phyloP scores from a whole-genome alignment of 768 basidiomycete species.

The Clitopilus hobsonii region DNA sequence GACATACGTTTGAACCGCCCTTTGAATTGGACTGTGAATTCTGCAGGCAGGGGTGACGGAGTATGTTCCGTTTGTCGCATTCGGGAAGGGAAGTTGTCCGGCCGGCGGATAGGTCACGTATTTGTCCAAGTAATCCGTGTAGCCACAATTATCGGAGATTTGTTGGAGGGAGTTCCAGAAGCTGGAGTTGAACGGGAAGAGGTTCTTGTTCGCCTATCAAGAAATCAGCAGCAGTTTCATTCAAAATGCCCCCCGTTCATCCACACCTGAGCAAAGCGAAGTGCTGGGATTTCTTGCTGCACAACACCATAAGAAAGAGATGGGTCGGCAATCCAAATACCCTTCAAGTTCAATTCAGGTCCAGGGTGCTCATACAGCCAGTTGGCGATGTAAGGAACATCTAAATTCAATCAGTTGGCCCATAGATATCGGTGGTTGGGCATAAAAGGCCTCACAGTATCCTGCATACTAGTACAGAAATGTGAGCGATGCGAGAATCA shows the following conservation, averaged over 20 bases:
- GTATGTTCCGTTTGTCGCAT: slow-evolving; percentile 37
- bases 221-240: not conserved
- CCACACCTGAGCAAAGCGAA: slow-evolving; percentile 46
- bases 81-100: slow-evolving; percentile 58
- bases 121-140: slow-evolving; percentile 54
- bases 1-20: slow-evolving; percentile 41
- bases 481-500: not conserved
- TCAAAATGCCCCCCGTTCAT: not conserved
- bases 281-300: slow-evolving; percentile 62
- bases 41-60: slow-evolving; percentile 34
- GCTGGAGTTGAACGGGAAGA: slow-evolving; percentile 56
- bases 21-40: slow-evolving; percentile 44
- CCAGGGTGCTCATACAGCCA: slow-evolving; percentile 65
- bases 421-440: not conserved
- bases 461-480: slow-evolving; percentile 55
- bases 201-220: slow-evolving; percentile 52
- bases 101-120: slow-evolving; percentile 62
- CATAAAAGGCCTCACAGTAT: slow-evolving; percentile 55
- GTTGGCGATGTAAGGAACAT: slow-evolving; percentile 59
- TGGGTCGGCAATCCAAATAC: slow-evolving; percentile 59
- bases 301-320: slow-evolving; percentile 45
- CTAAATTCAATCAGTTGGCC: slow-evolving; percentile 10
- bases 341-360: slow-evolving; percentile 46
- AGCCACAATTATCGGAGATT: slow-evolving; percentile 51
- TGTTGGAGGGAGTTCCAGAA: slow-evolving; percentile 51